These are phyloP conservation scores for Candida quercuum DNA, from an alignment of 805 yeast genomes.

Conservation along the genomic window DNA sequence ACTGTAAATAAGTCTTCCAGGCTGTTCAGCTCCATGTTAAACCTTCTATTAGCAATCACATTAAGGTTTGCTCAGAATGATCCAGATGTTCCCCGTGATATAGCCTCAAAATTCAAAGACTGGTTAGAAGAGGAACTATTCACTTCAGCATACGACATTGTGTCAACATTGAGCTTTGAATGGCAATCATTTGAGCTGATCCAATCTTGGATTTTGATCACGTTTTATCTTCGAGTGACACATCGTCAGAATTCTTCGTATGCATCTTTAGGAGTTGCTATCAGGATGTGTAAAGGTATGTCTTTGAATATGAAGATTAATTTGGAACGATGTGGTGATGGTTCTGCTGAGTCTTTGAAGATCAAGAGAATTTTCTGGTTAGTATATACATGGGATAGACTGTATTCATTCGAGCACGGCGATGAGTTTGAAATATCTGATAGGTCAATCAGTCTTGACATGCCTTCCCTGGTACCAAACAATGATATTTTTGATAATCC, in stretches of 20 bases:
- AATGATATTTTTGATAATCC: conserved; percentile 48
- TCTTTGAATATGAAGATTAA: conserved; percentile 29
- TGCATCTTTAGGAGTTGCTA: conserved; percentile 36
- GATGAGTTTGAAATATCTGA: conserved; percentile 33
- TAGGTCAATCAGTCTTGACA: conserved; percentile 29
- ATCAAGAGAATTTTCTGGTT: conserved; percentile 50
- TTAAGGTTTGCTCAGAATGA: conserved; percentile 44
- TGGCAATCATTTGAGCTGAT: conserved; percentile 48
- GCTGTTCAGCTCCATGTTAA: conserved; percentile 46
- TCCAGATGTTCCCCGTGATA: conserved; percentile 6
- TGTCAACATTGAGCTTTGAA: conserved; percentile 38
- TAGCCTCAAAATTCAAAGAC: conserved; percentile 16
- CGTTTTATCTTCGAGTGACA: conserved; percentile 37
- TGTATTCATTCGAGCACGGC: conserved; percentile 51
- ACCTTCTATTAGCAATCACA: conserved; percentile 43
- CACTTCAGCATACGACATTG: conserved; percentile 32
- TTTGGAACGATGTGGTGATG: conserved; percentile 18
- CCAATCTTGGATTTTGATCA: conserved; percentile 43
- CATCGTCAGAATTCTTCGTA: conserved; percentile 40
- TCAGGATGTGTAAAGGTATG: conserved; percentile 40
- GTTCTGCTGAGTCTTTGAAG: conserved; percentile 35
- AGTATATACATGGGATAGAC: conserved; percentile 47
- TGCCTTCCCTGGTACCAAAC: conserved; percentile 26
- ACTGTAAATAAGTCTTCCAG: conserved; percentile 27
- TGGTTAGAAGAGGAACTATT: conserved; percentile 38